A percentile compares a stretch with the other conserved stretches of the same genome.
phyloP scores from a whole-genome alignment of 2,329 filamentous ascomycete genomes.

The Colletotrichum trifolii region DNA sequence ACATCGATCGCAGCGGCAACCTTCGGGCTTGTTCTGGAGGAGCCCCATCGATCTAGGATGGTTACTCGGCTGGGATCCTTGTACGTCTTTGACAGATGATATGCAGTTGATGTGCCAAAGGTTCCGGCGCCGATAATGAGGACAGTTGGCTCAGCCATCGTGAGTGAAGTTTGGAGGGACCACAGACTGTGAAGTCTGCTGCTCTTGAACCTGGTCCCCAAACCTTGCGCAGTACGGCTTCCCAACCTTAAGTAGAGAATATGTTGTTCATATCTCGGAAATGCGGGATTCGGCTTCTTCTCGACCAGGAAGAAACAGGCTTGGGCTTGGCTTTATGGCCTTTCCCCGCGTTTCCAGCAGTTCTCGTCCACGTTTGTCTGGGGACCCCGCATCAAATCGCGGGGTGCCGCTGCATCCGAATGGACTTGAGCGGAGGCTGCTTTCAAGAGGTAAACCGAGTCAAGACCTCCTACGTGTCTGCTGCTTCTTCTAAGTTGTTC shows the following conservation, averaged over 20 bases:
- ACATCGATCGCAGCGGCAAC: conserved; percentile 45
- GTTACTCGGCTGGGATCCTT: conserved; percentile 30
- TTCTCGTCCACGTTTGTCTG: neutral
- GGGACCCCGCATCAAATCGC: neutral
- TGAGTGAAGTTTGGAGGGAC: neutral
- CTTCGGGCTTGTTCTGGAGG: conserved; percentile 11
- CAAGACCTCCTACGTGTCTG: too few species aligned
- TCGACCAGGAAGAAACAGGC: neutral
- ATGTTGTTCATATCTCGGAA: neutral
- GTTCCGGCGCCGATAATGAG: conserved; percentile 62
- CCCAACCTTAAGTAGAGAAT: neutral
- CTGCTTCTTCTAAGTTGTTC: too few species aligned
- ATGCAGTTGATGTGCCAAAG: conserved; percentile 61
- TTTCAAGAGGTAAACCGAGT: too few species aligned
- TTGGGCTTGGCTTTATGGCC: neutral
- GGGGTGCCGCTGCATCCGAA: neutral
- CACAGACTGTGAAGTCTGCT: neutral
- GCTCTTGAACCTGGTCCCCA: neutral
- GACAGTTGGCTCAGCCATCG: conserved; percentile 20
- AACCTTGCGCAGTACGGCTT: too few species aligned
- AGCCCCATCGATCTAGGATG: conserved; percentile 22
- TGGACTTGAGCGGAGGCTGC: too few species aligned
- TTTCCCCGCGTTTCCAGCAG: neutral
- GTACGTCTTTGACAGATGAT: conserved; percentile 50
- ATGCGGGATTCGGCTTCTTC: conserved; percentile 2